These are phyloP conservation scores for Talaromyces borbonicus DNA, from an alignment of 495 filamentous ascomycete species.

Conservation along the genomic window DNA sequence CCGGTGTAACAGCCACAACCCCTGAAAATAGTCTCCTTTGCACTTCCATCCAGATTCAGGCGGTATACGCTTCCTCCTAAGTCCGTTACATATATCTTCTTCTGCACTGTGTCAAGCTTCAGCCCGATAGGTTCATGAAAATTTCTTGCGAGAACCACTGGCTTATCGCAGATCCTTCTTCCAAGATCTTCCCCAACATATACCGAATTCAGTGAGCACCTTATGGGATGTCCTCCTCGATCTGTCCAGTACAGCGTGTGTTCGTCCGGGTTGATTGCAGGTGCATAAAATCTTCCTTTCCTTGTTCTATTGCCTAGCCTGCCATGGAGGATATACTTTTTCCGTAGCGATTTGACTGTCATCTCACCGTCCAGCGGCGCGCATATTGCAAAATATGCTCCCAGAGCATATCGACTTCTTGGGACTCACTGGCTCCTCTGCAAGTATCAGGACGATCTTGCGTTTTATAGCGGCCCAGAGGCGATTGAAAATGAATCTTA, in stretches of 20 bases:
- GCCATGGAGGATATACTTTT: constrained; percentile 15
- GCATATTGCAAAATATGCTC: too few species aligned
- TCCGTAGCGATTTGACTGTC: constrained; percentile 30
- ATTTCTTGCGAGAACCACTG: constrained; percentile 22
- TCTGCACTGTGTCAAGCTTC: constrained; percentile 29
- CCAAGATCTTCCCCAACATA: constrained; percentile 12
- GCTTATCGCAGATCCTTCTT: too few species aligned
- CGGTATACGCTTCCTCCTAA: constrained; percentile 38
- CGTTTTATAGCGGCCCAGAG: constrained; percentile 50
- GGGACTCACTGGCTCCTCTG: constrained; percentile 38
- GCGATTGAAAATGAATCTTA: constrained; percentile 49
- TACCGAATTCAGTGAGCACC: constrained; percentile 35
- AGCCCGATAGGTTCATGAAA: constrained; percentile 43
- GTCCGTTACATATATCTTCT: constrained; percentile 36
- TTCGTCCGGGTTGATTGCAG: not conserved
- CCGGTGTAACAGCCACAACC: too few species aligned
- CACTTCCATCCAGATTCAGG: constrained; percentile 33
- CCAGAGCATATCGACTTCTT: constrained; percentile 29
- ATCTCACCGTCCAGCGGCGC: too few species aligned
- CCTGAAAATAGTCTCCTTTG: too few species aligned
- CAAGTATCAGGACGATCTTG: constrained; percentile 39
- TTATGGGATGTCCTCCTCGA: constrained; percentile 38
- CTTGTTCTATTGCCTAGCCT: constrained; percentile 6
- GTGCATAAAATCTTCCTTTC: constrained; percentile 21
- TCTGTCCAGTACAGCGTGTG: constrained; percentile 43